Evolutionary conservation across 768 basidiomycete genomes (phyloP).

Genomic region (Lactarius quietus): DNA sequence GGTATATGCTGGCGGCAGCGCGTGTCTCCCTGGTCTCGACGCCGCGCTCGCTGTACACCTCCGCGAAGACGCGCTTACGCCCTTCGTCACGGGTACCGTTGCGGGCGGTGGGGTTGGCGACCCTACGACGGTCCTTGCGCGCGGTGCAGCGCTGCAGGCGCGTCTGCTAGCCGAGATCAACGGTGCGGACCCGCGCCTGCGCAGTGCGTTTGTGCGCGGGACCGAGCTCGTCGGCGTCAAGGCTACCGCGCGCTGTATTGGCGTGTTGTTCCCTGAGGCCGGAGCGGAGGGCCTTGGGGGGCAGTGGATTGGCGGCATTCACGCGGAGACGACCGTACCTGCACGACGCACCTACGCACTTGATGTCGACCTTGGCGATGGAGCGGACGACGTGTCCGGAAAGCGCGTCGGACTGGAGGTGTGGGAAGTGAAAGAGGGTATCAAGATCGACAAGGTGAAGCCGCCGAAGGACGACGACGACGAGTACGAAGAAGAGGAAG

Average conservation of each 20-base stretch:
- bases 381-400: slow-evolving; percentile 35
- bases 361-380: slow-evolving; percentile 48
- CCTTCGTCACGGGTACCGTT: slow-evolving; percentile 63
- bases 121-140: slow-evolving; percentile 71
- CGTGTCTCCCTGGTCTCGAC: slow-evolving; percentile 71
- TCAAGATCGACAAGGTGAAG: slow-evolving; percentile 57
- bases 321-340: slow-evolving; percentile 70
- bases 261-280: slow-evolving; percentile 59
- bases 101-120: slow-evolving; percentile 72
- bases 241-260: slow-evolving; percentile 61
- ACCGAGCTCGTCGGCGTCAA: slow-evolving; percentile 43
- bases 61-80: slow-evolving; percentile 56
- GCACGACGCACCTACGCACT: slow-evolving; percentile 57
- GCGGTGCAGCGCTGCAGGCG: slow-evolving; percentile 77
- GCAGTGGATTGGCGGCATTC: slow-evolving; percentile 60
- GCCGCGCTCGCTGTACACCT: slow-evolving; percentile 55
- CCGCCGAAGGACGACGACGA: slow-evolving; percentile 43
- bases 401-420: slow-evolving; percentile 59
- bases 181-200: slow-evolving; percentile 48
- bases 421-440: slow-evolving; percentile 71
- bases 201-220: slow-evolving; percentile 45
- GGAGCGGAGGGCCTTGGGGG: slow-evolving; percentile 50
- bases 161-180: slow-evolving; percentile 52
- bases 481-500: slow-evolving; percentile 61
- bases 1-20: slow-evolving; percentile 74